Base-by-base conservation (phyloP, 768 basidiomycete species). In the Lyophyllum decastes region DNA sequence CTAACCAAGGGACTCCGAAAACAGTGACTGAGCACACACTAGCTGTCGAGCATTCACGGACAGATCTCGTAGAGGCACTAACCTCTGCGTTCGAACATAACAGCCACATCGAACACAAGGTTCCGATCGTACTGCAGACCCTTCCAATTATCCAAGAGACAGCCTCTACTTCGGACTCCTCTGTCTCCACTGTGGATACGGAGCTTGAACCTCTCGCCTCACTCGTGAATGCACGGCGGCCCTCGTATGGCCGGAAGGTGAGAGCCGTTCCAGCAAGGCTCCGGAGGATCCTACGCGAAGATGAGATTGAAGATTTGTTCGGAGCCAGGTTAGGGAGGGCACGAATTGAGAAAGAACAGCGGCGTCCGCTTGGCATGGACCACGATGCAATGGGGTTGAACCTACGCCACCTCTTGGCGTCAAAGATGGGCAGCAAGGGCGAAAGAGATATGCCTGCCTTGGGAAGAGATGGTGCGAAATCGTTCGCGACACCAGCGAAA, bases 371-470 rank as follows among this genome's bases (percentile, higher is more conserved):
- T 14, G n/a, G 2, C 8, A 24, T 50, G 24, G 50, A 26, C 0
- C 8, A 24, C n/a, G 44, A 55, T 11, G 35, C 51, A 22, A 12
- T 55, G 25, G 7, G 25, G n/a, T 26, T 55, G 8, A 55, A 52
- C 52, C 22, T 52, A 34, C 54, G 59, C 19, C 59, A 60, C 21
- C 25, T 60, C 4, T 24, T 26, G 10, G 22, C 19, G 24, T 17
- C 33, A 8, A 54, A 19, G 52, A 44, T 2, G 21, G 16, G 1
- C 22, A 51, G 9, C 33, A 33, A 22, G 34, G n/a, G 17, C 38
- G 16, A 35, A 19, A 22, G 2, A 49, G 17, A 6, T 4, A 6
- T 14, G n/a, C 41, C 12, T 8, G n/a, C 10, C 1, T 3, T 9
- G 1, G 49, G 10, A 35, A 34, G 25, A 35, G 12, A 2, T 22